Percentiles rank a stretch among this genome's conserved stretches.
Conservation (phyloP, 129 eudicot genomes). For the Saposhnikovia divaricata region DNA sequence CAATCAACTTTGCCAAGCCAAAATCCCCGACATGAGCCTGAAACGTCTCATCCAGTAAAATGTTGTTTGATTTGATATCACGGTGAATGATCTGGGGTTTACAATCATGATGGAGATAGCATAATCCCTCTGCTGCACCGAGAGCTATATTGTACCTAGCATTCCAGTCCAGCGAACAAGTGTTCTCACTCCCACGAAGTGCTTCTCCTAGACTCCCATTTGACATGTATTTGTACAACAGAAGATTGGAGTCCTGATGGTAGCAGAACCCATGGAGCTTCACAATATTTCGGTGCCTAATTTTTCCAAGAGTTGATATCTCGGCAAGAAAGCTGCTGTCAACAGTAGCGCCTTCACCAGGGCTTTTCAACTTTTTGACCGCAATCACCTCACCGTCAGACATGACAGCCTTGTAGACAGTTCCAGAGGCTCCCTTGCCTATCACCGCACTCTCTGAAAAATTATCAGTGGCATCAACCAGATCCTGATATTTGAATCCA, state of each 20-base stretch:
- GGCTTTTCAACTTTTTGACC: slow-evolving; percentile 65
- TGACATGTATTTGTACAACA: slow-evolving; percentile 79
- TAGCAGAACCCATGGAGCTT: slow-evolving; percentile 73
- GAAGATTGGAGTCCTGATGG: slow-evolving; percentile 73
- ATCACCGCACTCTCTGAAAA: slow-evolving; percentile 60
- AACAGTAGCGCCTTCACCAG: slow-evolving; percentile 46
- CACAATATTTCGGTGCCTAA: slow-evolving; percentile 78
- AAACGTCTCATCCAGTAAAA: slow-evolving; percentile 58
- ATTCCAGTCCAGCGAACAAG: slow-evolving; percentile 54
- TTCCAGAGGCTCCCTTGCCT: slow-evolving; percentile 94
- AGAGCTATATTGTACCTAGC: slow-evolving; percentile 58
- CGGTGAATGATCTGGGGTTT: slow-evolving; percentile 86
- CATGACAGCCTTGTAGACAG: slow-evolving; percentile 83
- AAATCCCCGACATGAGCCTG: slow-evolving; percentile 92
- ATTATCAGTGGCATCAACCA: slow-evolving; percentile 71
- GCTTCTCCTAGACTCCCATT: slow-evolving; percentile 86
- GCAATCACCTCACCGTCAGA: slow-evolving; percentile 59
- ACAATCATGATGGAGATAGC: slow-evolving; percentile 82
- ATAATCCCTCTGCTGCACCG: slow-evolving; percentile 92
- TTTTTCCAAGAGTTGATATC: slow-evolving; percentile 85
- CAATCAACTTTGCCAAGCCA: slow-evolving; percentile 91
- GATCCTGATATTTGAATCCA: slow-evolving; percentile 69
- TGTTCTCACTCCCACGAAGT: slow-evolving; percentile 51
- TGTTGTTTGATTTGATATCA: slow-evolving; percentile 87
- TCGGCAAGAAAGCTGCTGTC: slow-evolving; percentile 81